Percentiles rank a stretch among this genome's conserved stretches.
Conservation (phyloP, 371 early-diverging fungal genomes). For the Mucor sp. region DNA sequence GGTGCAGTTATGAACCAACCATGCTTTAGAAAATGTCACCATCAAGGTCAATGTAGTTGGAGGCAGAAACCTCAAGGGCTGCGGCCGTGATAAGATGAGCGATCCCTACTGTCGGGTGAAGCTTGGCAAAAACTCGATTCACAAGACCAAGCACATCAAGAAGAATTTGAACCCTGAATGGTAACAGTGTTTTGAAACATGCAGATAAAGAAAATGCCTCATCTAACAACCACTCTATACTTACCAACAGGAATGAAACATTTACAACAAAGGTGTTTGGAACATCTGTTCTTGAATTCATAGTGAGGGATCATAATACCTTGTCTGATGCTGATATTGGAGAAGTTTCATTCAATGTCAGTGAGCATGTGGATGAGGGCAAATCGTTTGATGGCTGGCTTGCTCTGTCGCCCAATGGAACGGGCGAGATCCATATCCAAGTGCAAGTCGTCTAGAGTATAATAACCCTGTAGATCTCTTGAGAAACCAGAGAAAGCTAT, state of each 20-base stretch:
- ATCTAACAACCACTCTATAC: background rate
- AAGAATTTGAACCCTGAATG: conserved; percentile 69
- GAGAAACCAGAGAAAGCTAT: background rate
- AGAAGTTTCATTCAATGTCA: conserved; percentile 44
- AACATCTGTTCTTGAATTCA: conserved; percentile 41
- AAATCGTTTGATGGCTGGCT: conserved; percentile 23
- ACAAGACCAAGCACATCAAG: conserved; percentile 73
- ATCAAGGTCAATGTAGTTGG: conserved; percentile 45
- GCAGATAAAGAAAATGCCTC: background rate
- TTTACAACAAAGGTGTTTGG: conserved; percentile 32
- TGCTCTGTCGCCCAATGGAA: conserved; percentile 18
- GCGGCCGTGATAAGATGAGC: conserved; percentile 43
- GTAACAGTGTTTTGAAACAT: conserved; percentile 6
- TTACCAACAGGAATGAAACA: conserved; percentile 27
- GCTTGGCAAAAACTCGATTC: conserved; percentile 51
- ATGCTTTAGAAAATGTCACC: conserved; percentile 23
- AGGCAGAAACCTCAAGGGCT: conserved; percentile 50
- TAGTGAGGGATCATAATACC: conserved; percentile 59
- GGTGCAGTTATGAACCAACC: too few species aligned
- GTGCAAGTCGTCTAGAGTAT: conserved; percentile 12
- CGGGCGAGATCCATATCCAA: conserved; percentile 20
- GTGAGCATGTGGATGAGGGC: conserved; percentile 35
- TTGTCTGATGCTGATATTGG: conserved; percentile 61
- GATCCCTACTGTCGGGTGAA: conserved; percentile 53
- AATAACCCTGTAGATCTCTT: background rate